Percentiles rank a stretch among this genome's conserved stretches.
Evolutionary conservation across 495 filamentous ascomycete genomes (phyloP).

Genomic region (Cladorrhinum samala): DNA sequence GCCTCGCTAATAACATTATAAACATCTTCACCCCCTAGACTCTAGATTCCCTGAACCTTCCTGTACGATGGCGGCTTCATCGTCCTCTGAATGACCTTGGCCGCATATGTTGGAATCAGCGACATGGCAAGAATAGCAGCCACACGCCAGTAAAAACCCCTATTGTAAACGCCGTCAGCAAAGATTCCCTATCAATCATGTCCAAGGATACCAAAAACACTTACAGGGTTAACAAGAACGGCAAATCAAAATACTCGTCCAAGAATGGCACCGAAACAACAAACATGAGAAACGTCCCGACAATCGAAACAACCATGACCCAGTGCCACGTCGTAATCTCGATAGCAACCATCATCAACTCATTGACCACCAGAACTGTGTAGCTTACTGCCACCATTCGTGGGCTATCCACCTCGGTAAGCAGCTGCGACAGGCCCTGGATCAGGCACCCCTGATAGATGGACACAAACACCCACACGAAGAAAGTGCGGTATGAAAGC

Average conservation of each 20-base stretch:
- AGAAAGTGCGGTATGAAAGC: slow-evolving; percentile 88
- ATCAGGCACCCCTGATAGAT: slow-evolving; percentile 95
- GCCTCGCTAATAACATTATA: too few species aligned
- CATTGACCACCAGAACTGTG: slow-evolving; percentile 87
- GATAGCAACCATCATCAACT: slow-evolving; percentile 92
- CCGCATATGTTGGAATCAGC: slow-evolving; percentile 78
- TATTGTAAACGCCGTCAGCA: slow-evolving; percentile 23
- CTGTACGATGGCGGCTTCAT: slow-evolving; percentile 91
- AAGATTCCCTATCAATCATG: too few species aligned
- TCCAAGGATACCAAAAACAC: too few species aligned
- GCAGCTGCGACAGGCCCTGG: slow-evolving; percentile 82
- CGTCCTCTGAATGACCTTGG: slow-evolving; percentile 73
- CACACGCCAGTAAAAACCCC: slow-evolving; percentile 87
- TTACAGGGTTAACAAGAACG: slow-evolving; percentile 63
- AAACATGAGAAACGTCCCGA: slow-evolving; percentile 76
- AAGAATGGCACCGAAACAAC: slow-evolving; percentile 81
- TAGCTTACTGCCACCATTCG: slow-evolving; percentile 88
- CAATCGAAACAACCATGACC: slow-evolving; percentile 77
- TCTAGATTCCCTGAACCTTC: slow-evolving; percentile 73
- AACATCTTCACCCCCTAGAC: not conserved
- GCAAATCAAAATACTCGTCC: slow-evolving; percentile 82
- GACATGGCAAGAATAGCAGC: slow-evolving; percentile 69
- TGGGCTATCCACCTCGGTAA: slow-evolving; percentile 63
- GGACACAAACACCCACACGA: slow-evolving; percentile 91
- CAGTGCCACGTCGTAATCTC: slow-evolving; percentile 97